A percentile compares a stretch with the other conserved stretches of the same genome.
Conservation (phyloP, 1,284 basidiomycete genomes). For the Pisolithus thermaeus region DNA sequence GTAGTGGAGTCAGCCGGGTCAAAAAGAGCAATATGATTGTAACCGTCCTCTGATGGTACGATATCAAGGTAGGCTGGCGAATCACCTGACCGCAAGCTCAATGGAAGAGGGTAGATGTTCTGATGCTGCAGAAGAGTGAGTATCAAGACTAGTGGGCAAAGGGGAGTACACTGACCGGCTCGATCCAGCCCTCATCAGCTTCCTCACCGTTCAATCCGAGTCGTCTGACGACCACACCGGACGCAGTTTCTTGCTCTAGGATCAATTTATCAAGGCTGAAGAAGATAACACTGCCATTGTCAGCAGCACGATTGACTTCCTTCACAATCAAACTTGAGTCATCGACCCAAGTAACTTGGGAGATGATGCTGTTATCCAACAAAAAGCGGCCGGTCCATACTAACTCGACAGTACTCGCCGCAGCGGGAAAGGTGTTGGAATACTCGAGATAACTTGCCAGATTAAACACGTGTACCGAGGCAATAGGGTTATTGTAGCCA, state of each 20-base stretch:
- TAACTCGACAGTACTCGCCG: slow-evolving; percentile 49
- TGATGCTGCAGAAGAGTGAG: slow-evolving; percentile 41
- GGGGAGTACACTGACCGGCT: slow-evolving; percentile 45
- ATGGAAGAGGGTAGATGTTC: slow-evolving; percentile 53
- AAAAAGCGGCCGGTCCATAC: slow-evolving; percentile 61
- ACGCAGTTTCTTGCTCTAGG: slow-evolving; percentile 18
- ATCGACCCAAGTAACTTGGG: slow-evolving; percentile 84
- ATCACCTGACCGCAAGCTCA: slow-evolving; percentile 36
- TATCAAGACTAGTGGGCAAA: slow-evolving; percentile 10
- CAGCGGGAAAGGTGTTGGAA: slow-evolving; percentile 33
- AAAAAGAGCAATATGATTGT: slow-evolving; percentile 87
- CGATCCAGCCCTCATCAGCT: slow-evolving; percentile 92
- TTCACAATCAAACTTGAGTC: slow-evolving; percentile 74
- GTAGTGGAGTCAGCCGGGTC: slow-evolving; percentile 61
- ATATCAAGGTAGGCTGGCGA: slow-evolving; percentile 79
- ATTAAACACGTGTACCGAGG: slow-evolving; percentile 81
- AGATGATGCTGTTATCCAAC: slow-evolving; percentile 64
- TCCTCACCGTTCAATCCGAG: slow-evolving; percentile 79
- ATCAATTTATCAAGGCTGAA: slow-evolving; percentile 51
- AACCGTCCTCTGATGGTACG: slow-evolving; percentile 74
- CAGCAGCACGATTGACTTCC: slow-evolving; percentile 81
- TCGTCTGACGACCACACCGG: slow-evolving; percentile 63
- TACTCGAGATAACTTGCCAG: slow-evolving; percentile 42
- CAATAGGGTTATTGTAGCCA: slow-evolving; percentile 86
- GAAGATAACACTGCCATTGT: slow-evolving; percentile 70